Evolutionary conservation across 83 land plant genomes (phyloP), one percentile per base, ranked within the genome.

Genomic region (Picea engelmannii): DNA sequence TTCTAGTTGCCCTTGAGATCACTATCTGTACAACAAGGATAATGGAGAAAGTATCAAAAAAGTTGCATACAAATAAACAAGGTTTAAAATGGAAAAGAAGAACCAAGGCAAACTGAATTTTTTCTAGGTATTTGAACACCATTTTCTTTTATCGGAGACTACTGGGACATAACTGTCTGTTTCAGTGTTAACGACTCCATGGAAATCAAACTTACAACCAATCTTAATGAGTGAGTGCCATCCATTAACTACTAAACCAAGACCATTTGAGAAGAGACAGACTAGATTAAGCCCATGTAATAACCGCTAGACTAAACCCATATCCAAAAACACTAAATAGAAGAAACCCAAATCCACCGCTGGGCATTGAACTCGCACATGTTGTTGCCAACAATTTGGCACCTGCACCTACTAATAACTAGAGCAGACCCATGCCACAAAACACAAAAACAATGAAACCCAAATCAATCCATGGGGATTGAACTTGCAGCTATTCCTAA

Each of bases 401-500:
- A 58, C 17, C 60, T 13, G 16, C 60, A 58, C 5, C 17, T 15
- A 58, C 60, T 13, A 58, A 58, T 58, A 58, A 58, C 4, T 58
- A 58, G 60, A 58, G 60, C 60, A 8, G 16, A 70, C 49, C 20
- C 49, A 27, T 70, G 75, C 11, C 21, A 40, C 12, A 20, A 70
- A 70, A 70, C 21, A 8, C 49, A 40, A 38, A 70, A 70, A 17
- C 40, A 23, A 70, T 40, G n/a, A 20, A 70, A 70, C 75, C 21
- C 75, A 20, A 40, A 18, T 40, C 44, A 12, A 40, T 44, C 47
- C 1, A 20, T 70, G 23, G 52, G 49, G 44, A 70, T 70, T 40
- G 75, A 70, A 70, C 75, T 44, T 70, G 12, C 75, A 27, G 13
- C 75, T 44, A 70, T 40, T 58, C 16, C 60, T 58, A 58, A 58